These are phyloP conservation scores for Cyclotella sp. DNA, from an alignment of 108 stramenopile species.

Conservation along the genomic window DNA sequence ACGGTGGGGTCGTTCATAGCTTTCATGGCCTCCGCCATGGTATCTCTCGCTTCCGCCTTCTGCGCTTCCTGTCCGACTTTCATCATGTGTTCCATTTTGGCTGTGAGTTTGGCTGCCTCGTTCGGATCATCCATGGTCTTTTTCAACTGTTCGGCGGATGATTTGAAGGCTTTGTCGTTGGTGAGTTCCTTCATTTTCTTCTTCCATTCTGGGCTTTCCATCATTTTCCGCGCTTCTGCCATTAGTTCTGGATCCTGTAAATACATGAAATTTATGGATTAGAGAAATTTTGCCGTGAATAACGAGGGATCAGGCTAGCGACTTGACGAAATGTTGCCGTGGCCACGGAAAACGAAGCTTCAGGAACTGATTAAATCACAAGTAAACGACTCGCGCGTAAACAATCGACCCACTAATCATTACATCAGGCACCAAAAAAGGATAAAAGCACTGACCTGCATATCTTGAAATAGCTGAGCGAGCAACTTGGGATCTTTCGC, in stretches of 20 bases:
- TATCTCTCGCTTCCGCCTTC: slow-evolving; percentile 60
- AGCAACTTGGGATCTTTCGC: slow-evolving; percentile 83
- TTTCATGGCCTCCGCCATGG: slow-evolving; percentile 82
- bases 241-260: slow-evolving; percentile 85
- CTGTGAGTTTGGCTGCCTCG: slow-evolving; percentile 79
- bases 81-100: slow-evolving; percentile 91
- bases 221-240: slow-evolving; percentile 92
- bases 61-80: slow-evolving; percentile 73
- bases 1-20: slow-evolving; percentile 81
- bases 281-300: neutral
- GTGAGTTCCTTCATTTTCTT: slow-evolving; percentile 86
- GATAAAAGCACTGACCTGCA: slow-evolving; percentile 65
- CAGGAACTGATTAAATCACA: neutral
- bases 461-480: slow-evolving; percentile 90
- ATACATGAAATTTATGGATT: neutral
- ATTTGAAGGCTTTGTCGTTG: slow-evolving; percentile 78
- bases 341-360: neutral
- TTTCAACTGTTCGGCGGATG: slow-evolving; percentile 54
- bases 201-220: slow-evolving; percentile 85
- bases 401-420: neutral
- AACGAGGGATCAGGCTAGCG: no score
- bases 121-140: slow-evolving; percentile 84
- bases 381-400: neutral
- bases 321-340: no score
- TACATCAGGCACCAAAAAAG: slow-evolving; percentile 1